A percentile compares a stretch with the other conserved stretches of the same genome.
Conservation (phyloP, 306 rosid genomes). For the Castanea mollissima region DNA sequence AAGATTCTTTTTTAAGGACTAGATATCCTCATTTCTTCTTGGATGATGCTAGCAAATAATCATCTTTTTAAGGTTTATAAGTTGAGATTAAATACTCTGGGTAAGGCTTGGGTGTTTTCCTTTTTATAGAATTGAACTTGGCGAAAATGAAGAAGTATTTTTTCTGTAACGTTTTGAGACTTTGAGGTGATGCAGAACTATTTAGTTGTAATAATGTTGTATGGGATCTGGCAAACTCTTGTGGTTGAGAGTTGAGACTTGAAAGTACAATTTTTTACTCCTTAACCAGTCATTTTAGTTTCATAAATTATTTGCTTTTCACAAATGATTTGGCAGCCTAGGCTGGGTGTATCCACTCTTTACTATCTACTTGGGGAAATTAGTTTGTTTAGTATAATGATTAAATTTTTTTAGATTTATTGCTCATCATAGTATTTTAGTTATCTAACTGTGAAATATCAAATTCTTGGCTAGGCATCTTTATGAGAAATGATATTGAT, state of each 20-base stretch:
- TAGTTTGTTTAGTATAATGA: no score
- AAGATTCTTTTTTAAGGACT: neutral
- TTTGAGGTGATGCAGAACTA: neutral
- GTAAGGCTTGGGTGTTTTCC: neutral
- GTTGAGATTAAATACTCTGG: neutral
- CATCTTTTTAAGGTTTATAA: neutral
- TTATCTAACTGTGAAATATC: neutral
- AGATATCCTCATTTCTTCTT: neutral
- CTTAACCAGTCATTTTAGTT: neutral
- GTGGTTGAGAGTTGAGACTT: neutral
- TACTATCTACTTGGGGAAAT: neutral
- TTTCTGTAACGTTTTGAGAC: neutral
- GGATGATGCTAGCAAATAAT: no score
- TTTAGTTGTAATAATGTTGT: neutral
- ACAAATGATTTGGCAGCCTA: no score
- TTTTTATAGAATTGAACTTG: neutral
- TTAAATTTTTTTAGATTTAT: neutral
- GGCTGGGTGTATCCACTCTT: neutral
- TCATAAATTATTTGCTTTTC: neutral
- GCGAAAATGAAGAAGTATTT: neutral
- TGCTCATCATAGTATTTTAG: neutral
- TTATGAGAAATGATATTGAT: no score
- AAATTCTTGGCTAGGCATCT: no score
- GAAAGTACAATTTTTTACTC: neutral
- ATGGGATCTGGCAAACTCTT: neutral